phyloP scores from a whole-genome alignment of 1,284 basidiomycete genomes.

The Heimioporus punctisporus region DNA sequence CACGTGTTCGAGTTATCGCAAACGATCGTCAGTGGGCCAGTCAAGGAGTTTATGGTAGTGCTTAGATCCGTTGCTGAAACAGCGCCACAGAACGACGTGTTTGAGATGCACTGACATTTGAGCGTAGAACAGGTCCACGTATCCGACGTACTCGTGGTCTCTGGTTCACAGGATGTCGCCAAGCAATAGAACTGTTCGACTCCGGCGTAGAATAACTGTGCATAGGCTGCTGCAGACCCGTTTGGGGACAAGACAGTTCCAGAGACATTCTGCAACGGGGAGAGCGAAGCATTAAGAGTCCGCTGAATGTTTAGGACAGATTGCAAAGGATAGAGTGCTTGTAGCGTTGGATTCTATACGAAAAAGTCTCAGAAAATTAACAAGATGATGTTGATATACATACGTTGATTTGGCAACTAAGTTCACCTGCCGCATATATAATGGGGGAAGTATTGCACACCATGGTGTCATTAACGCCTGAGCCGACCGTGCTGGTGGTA shows the following conservation, averaged over 20 bases:
- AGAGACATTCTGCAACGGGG: slow-evolving; percentile 60
- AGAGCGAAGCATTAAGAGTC: slow-evolving; percentile 67
- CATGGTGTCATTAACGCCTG: slow-evolving; percentile 57
- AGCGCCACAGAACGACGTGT: slow-evolving; percentile 77
- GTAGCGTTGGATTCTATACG: slow-evolving; percentile 75
- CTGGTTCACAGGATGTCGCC: slow-evolving; percentile 72
- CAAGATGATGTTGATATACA: slow-evolving; percentile 31
- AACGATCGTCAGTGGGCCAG: slow-evolving; percentile 62
- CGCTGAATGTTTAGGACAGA: slow-evolving; percentile 79
- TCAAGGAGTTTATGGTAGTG: slow-evolving; percentile 58
- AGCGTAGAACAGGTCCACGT: slow-evolving; percentile 75
- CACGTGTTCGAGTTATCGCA: slow-evolving; percentile 66
- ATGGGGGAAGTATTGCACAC: no score
- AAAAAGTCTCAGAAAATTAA: slow-evolving; percentile 2
- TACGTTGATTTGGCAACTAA: slow-evolving; percentile 78
- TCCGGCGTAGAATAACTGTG: slow-evolving; percentile 84
- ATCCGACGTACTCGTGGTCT: slow-evolving; percentile 38
- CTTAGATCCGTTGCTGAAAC: slow-evolving; percentile 51
- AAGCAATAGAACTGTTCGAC: slow-evolving; percentile 85
- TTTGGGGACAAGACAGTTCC: slow-evolving; percentile 50
- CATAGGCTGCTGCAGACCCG: slow-evolving; percentile 61
- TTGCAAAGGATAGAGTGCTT: slow-evolving; percentile 68
- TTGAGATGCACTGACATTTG: slow-evolving; percentile 69
- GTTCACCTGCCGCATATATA: no score
- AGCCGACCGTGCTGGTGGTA: slow-evolving; percentile 25